Conservation (phyloP, 2,329 filamentous ascomycete genomes). For the Fusarium pseudoanthophilum region DNA sequence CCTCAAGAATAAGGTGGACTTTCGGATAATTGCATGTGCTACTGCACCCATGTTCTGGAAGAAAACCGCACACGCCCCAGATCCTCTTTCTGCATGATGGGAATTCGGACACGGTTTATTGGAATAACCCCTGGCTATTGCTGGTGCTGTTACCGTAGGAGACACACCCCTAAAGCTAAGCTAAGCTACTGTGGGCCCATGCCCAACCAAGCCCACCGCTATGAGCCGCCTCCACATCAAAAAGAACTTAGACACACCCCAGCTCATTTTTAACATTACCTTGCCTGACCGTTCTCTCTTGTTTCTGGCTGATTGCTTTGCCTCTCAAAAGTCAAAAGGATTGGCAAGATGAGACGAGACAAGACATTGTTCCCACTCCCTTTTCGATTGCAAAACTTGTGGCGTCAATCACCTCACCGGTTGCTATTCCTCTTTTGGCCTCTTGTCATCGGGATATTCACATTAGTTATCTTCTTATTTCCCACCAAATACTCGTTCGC, state of each 20-base stretch:
- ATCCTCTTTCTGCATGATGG: constrained; percentile 25
- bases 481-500: constrained; percentile 12
- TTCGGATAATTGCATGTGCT: constrained; percentile 28
- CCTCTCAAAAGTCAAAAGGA: constrained; percentile 15
- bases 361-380: constrained; percentile 29
- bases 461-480: constrained; percentile 23
- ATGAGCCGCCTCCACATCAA: constrained; percentile 19
- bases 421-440: constrained; percentile 27
- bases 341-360: constrained; percentile 8
- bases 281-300: neutral
- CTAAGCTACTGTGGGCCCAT: constrained; percentile 18
- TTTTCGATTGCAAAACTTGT: constrained; percentile 42
- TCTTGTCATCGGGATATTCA: constrained; percentile 28
- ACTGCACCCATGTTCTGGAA: constrained; percentile 23
- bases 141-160: neutral
- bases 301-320: neutral
- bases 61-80: constrained; percentile 14
- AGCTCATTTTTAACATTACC: neutral
- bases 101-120: constrained; percentile 28
- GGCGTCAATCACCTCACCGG: constrained; percentile 44
- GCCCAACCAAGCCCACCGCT: constrained; percentile 4
- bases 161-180: constrained; percentile 24
- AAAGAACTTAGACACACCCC: constrained; percentile 15
- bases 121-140: constrained; percentile 34
- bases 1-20: constrained; percentile 25